Conservation (phyloP, 2,329 filamentous ascomycete genomes). For the Hypoxylon sp. region DNA sequence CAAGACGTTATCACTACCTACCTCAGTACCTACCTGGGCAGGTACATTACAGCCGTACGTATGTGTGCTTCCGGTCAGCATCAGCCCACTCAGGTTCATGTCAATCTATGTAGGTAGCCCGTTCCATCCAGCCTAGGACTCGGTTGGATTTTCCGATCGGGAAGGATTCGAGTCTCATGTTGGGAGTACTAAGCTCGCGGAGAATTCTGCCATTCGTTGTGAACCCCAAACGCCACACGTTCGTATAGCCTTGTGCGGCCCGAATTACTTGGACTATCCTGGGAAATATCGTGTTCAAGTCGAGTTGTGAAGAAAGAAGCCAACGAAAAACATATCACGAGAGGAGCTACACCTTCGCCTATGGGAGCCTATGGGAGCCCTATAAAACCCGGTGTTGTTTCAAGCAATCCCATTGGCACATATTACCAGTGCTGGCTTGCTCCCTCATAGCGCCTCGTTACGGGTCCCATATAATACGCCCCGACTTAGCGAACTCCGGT, state of each 20-base stretch:
- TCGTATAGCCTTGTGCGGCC: constrained; percentile 2
- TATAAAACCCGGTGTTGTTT: neutral
- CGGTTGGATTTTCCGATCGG: constrained; percentile 28
- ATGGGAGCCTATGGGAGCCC: neutral
- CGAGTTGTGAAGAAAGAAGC: neutral
- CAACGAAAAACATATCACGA: neutral
- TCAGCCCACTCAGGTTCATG: constrained; percentile 21
- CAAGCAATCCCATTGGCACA: neutral
- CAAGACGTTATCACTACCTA: constrained; percentile 9
- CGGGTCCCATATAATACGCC: neutral
- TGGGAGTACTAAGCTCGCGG: constrained; percentile 8
- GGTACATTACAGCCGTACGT: neutral
- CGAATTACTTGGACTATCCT: neutral
- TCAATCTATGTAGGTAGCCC: constrained; percentile 7
- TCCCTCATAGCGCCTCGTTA: neutral
- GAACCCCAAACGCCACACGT: constrained; percentile 11
- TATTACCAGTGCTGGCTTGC: neutral
- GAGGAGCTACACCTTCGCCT: neutral
- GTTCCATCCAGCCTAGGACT: constrained; percentile 14
- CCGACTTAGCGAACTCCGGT: neutral
- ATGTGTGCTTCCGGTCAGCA: constrained; percentile 20
- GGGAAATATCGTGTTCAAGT: neutral
- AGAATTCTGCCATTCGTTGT: constrained; percentile 24
- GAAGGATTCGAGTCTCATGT: constrained; percentile 28
- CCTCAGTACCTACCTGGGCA: neutral